Base-by-base conservation (phyloP, 2,329 filamentous ascomycete species). In the Phialophora macrospora region DNA sequence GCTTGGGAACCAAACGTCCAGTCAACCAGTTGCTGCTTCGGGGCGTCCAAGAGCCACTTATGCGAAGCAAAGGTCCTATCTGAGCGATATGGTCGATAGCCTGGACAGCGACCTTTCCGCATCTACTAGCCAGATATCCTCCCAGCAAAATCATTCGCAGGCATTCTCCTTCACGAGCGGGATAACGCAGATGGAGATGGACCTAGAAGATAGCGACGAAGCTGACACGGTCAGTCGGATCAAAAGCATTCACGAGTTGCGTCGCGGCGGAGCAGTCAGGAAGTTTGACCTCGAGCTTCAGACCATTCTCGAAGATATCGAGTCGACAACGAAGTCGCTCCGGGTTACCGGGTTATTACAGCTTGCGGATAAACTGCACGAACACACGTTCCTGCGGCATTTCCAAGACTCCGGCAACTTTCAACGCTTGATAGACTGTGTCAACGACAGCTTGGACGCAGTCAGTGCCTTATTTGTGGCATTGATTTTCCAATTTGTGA, bases 401-500 rank as follows among this genome's bases (percentile, higher is more conserved):
- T 93, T 97, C 72, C 83, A 90, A 22, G 88, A 93, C 67, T 88
- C 92, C 70, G 87, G 87, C 6, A 86, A 90, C 63, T 90, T 92
- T 67, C 84, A 87, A 61, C 85, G 85, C 32, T 81, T 97, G 17
- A 85, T 92, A 60, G 82, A 85, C 52, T 84, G 85, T 49, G 80
- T 90, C 9, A 83, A 81, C 0, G 80, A 81, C 56, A 86, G 89
- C 72, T 77, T 81, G 1, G 90, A 93, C 73, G 70, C 74, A 41
- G 65, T 79, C 20, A 69, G 63, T 28, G 60, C 62, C 11, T 58
- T 63, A n/a, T 62, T 71, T 54, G 58, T 70, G 46, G 60, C 55
- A 12, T 48, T 68, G 11, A 61, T 66, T n/a, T 68, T 71, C 24
- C 67, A 65, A 57, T 63, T 41, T 17, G 44, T 70, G 54, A 57